These are phyloP conservation scores for Zoysia pacifica DNA, from an alignment of 176 grass and related monocot genomes.

Conservation along the genomic window DNA sequence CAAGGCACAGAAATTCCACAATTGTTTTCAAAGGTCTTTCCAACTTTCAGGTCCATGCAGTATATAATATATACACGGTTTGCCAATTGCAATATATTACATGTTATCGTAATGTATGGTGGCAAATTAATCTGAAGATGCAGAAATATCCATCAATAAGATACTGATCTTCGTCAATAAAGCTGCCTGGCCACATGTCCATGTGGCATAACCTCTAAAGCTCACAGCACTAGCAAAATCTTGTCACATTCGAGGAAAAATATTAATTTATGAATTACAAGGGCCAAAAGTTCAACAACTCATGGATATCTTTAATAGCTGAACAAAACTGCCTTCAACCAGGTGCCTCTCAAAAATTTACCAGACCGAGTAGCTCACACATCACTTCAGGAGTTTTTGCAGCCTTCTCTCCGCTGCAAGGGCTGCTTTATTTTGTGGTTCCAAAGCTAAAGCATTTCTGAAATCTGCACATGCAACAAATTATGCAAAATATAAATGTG, in stretches of 20 bases:
- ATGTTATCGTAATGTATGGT: not conserved
- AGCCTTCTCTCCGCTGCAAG: conserved; percentile 80
- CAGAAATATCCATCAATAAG: not conserved
- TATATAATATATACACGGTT: not conserved
- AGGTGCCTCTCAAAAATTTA: conserved; percentile 12
- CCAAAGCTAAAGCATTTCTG: conserved; percentile 75
- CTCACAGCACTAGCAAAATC: not conserved
- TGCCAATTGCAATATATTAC: not conserved
- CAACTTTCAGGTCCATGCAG: not conserved
- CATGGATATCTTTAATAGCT: not conserved
- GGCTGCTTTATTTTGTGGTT: conserved; percentile 94
- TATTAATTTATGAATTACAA: not conserved
- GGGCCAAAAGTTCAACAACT: not conserved
- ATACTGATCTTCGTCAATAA: not conserved
- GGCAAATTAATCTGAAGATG: not conserved
- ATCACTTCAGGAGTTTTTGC: conserved; percentile 64
- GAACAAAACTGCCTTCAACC: conserved; percentile 38
- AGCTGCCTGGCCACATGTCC: not conserved
- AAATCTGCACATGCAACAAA: conserved; percentile 65
- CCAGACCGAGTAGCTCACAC: not conserved
- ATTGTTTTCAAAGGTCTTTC: not conserved
- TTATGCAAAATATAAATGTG: conserved; percentile 10
- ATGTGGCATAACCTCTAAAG: not conserved
- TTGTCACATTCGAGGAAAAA: not conserved
- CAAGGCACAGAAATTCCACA: not conserved